Percentiles rank a stretch among this genome's conserved stretches.
Conservation (phyloP, 2,329 filamentous ascomycete species). For the Fusarium sp. region DNA sequence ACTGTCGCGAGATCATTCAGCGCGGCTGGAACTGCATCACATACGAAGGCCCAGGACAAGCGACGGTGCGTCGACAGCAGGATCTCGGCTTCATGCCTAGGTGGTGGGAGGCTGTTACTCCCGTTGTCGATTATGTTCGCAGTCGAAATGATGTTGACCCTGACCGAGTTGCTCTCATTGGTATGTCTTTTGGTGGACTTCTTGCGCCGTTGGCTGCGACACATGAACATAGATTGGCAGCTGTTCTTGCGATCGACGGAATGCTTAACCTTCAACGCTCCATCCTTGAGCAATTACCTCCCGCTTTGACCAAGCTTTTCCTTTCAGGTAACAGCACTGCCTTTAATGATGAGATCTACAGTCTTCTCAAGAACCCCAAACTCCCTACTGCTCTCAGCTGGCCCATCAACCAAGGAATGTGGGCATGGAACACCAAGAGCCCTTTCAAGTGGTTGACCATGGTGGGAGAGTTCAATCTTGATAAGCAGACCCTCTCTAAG, state of each 20-base stretch:
- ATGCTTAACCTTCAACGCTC: not conserved
- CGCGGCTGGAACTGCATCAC: slow-evolving; percentile 56
- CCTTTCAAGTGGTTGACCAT: not conserved
- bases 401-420: not conserved
- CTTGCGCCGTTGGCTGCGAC: slow-evolving; percentile 53
- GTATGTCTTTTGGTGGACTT: slow-evolving; percentile 54
- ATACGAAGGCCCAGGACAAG: slow-evolving; percentile 59
- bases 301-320: not conserved
- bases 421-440: slow-evolving; percentile 1
- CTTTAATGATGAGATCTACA: not conserved
- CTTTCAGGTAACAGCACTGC: not conserved
- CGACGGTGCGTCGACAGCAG: slow-evolving; percentile 52
- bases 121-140: slow-evolving; percentile 52
- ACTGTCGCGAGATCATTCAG: slow-evolving; percentile 47
- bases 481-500: slow-evolving; percentile 18
- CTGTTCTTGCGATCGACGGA: slow-evolving; percentile 30
- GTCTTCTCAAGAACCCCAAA: not conserved
- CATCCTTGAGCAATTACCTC: not conserved
- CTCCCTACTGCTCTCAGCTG: not conserved
- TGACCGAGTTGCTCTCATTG: slow-evolving; percentile 50
- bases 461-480: slow-evolving; percentile 6
- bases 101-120: slow-evolving; percentile 53
- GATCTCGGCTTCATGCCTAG: slow-evolving; percentile 54
- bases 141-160: slow-evolving; percentile 43
- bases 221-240: slow-evolving; percentile 54